Evolutionary conservation across 2,329 filamentous ascomycete genomes (phyloP), one percentile per base, ranked within the genome.

Genomic region (Trichoderma semiorbis): DNA sequence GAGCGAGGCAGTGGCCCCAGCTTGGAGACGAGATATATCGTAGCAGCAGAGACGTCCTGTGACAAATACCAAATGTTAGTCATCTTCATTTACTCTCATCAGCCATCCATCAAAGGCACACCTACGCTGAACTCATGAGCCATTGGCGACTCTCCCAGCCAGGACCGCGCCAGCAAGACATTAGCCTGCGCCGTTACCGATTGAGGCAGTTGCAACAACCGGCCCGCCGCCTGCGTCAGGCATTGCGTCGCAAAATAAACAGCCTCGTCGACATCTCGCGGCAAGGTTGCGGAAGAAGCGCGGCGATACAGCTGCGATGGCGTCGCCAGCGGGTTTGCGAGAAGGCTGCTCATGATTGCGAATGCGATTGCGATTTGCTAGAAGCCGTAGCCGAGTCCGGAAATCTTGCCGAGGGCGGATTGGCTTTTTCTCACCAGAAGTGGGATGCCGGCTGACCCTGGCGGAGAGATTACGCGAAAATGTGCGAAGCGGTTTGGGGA

Each of bases 151-250:
- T 84, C 86, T 30, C 85, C 80, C 28, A 94, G 83, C 91, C 93
- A 97, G 82, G 94, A 96, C 16, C 95, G 89, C 66, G 92, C 91
- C 39, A 97, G 89, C 0, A 96, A 82, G 53, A 98, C 90, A 78
- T 95, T 93, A 3, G 95, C 93, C 78, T 94, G 93, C 5, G 94
- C 93, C 50, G 96, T 93, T 50, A 93, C 89, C 75, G 94, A 93
- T 79, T 97, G 94, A 7, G 94, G 93, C 50, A 98, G 86, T 62
- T 93, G 89, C 3, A 99, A 87, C 21, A 98, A 88, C 65, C 97
- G 87, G 34, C 93, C 93, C 12, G 93, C 92, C 26, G 91, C 90
- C 81, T 96, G 93, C 3, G 92, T 93, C 57, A 95, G 87, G 75
- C 88, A 88, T 78, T 92, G 90, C 43, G 91, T 91, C 69, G 91